Base-by-base conservation (phyloP, 2,329 filamentous ascomycete genomes). In the Colletotrichum brevisporum region DNA sequence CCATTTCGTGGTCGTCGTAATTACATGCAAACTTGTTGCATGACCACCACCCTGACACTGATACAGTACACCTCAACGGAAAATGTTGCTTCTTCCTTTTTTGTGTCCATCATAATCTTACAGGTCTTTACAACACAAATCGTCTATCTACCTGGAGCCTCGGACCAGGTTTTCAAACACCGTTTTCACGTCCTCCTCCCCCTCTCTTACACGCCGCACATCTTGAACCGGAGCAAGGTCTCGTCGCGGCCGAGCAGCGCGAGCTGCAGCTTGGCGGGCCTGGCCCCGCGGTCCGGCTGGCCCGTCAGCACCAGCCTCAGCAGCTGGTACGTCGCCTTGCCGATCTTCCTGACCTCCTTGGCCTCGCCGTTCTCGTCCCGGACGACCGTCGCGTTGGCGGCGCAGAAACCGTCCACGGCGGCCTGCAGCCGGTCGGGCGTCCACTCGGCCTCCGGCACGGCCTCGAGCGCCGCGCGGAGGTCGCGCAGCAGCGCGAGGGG, bases 181-280 rank as follows among this genome's bases (percentile, higher is more conserved):
- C n/a, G 47, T 9, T 24, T 4, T 24, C 47, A 4, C 8, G 5
- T 36, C 6, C 13, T 8, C 36, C 26, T 24, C n/a, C 21, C n/a
- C 21, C 41, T 15, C 54, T 45, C 9, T 36, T 59, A 59, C 21
- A 21, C 51, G 16, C 24, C 31, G 47, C 67, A 69, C 39, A 71
- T 27, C 36, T 60, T 59, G 55, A 71, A 71, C 57, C 71, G 59
- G 27, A 58, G 21, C 61, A 72, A 15, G 10, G 69, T 64, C 69
- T 72, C 71, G 15, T 59, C 61, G 2, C 64, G 53, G 3, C 71
- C 71, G 15, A 72, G 54, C 26, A 72, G 43, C 31, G 65, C 57
- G 15, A 72, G 69, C 45, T 71, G 69, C 61, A 69, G n/a, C 65
- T 72, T 72, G 41, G 71, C 71, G 15, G 71, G 71, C 61, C 71